These are phyloP conservation scores for Venturia effusa DNA, from an alignment of 2,329 filamentous ascomycete genomes.

Conservation along the genomic window DNA sequence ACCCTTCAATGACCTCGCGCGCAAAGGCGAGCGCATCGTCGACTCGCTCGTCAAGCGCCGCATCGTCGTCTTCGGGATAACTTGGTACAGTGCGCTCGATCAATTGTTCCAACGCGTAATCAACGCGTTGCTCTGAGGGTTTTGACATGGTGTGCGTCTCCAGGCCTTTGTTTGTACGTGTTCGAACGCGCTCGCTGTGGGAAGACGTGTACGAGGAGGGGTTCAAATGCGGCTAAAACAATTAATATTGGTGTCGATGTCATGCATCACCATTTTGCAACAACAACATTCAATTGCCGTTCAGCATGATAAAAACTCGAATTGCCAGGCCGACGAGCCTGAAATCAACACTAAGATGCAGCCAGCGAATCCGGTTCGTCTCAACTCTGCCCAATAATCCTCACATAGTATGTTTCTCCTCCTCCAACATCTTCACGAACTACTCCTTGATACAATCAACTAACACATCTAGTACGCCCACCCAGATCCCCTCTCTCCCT, in stretches of 20 bases:
- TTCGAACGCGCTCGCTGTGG: neutral
- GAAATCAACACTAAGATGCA: neutral
- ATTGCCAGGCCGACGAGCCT: neutral
- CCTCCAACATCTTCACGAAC: neutral
- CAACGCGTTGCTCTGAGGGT: slow-evolving; percentile 7
- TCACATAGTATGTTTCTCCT: slow-evolving; percentile 24
- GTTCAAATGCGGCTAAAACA: neutral
- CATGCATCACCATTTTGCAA: neutral
- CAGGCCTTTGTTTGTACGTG: neutral
- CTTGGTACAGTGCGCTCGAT: slow-evolving; percentile 63
- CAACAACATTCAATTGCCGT: neutral
- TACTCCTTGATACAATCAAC: neutral
- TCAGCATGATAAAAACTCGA: neutral
- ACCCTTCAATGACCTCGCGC: slow-evolving; percentile 28
- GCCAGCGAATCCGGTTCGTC: slow-evolving; percentile 12
- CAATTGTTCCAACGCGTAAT: slow-evolving; percentile 60
- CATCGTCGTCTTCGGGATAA: slow-evolving; percentile 55
- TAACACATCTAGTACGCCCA: slow-evolving; percentile 36
- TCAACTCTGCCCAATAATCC: slow-evolving; percentile 34
- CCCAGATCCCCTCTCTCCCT: slow-evolving; percentile 28
- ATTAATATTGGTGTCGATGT: neutral
- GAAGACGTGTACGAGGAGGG: slow-evolving; percentile 1
- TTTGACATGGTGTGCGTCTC: slow-evolving; percentile 2
- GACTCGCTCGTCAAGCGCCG: slow-evolving; percentile 56
- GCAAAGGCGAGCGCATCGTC: slow-evolving; percentile 48